Evolutionary conservation across 768 basidiomycete species (phyloP), one percentile per base, ranked within the genome.

Genomic region (Mycena rosella): DNA sequence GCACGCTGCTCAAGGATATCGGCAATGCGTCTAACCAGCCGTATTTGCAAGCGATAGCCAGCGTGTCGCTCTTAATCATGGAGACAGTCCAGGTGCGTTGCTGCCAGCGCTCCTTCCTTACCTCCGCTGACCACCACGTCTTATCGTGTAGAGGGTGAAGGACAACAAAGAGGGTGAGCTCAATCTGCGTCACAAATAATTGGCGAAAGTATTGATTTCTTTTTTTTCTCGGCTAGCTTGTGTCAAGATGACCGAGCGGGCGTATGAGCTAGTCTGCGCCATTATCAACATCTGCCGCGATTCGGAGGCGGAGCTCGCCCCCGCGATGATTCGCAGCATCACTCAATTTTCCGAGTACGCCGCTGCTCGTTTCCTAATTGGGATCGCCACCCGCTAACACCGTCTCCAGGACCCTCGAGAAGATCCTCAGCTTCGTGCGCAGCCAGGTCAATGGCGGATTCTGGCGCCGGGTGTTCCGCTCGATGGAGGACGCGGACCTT

Each of bases 241-340:
- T 22, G 55, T 58, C 42, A 42, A 45, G 26, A 58, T 70, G 69
- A 66, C 69, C 4, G 64, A 70, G 57, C 59, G 60, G 24, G 64
- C 64, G 30, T 49, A 59, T 26, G 69, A 70, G 49, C 69, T 70
- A 14, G 60, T 70, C 49, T 53, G 65, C 60, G 69, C 65, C 22
- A 57, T 70, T 9, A 70, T 70, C 60, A 70, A 70, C 40, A 63
- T 70, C 56, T 62, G 59, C 56, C 48, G 56, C 42, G 60, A 70
- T 29, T 45, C 60, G 6, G 60, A 70, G 42, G 65, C 64, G 15
- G 64, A 65, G 24, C 69, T 70, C 15, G 49, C 64, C 2, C 54
- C 69, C 2, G 55, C 47, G 5, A 65, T 70, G 69, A 42, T 58
- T 3, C 59, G 69, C 40, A 65, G 64, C 49, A 61, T 70, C 40